phyloP scores from a whole-genome alignment of 345 rosid species.

The Salix dunnii region DNA sequence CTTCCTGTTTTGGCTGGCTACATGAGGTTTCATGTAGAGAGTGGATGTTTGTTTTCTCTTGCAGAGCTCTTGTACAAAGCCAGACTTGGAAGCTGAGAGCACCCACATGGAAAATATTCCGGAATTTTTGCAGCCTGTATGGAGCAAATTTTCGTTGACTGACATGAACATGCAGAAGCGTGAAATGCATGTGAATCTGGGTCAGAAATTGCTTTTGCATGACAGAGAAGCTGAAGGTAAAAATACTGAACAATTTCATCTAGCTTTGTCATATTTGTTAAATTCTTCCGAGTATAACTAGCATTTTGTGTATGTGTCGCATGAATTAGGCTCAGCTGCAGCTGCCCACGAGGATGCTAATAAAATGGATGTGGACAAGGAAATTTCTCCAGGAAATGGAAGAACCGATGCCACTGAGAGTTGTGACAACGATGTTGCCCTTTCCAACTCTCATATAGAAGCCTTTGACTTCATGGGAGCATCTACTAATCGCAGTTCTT shows the following conservation, averaged over 20 bases:
- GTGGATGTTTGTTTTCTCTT: slow-evolving; percentile 28
- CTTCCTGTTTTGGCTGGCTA: slow-evolving; percentile 26
- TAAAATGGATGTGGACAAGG: slow-evolving; percentile 12
- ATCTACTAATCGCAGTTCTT: slow-evolving; percentile 26
- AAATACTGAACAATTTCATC: slow-evolving; percentile 3
- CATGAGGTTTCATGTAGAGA: slow-evolving; percentile 27
- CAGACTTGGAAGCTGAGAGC: slow-evolving; percentile 33
- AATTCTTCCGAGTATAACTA: not conserved
- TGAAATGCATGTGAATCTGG: slow-evolving; percentile 11
- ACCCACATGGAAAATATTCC: slow-evolving; percentile 34
- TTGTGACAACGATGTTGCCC: slow-evolving; percentile 15
- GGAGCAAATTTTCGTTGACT: slow-evolving; percentile 20
- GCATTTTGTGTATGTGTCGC: slow-evolving; percentile 1
- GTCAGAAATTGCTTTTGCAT: slow-evolving; percentile 25
- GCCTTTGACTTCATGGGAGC: slow-evolving; percentile 79
- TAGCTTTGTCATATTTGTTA: not conserved
- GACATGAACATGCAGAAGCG: slow-evolving; percentile 25
- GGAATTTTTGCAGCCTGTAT: slow-evolving; percentile 22
- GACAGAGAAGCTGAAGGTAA: slow-evolving; percentile 41
- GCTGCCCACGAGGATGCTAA: slow-evolving; percentile 25
- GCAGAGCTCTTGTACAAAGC: slow-evolving; percentile 31
- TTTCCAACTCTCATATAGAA: slow-evolving; percentile 39
- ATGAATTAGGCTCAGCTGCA: slow-evolving; percentile 22
- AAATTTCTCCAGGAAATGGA: slow-evolving; percentile 25
- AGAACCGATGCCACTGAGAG: slow-evolving; percentile 26